Evolutionary conservation across 768 basidiomycete genomes (phyloP), one percentile per base, ranked within the genome.

Genomic region (Termitomyces bulborhizus): DNA sequence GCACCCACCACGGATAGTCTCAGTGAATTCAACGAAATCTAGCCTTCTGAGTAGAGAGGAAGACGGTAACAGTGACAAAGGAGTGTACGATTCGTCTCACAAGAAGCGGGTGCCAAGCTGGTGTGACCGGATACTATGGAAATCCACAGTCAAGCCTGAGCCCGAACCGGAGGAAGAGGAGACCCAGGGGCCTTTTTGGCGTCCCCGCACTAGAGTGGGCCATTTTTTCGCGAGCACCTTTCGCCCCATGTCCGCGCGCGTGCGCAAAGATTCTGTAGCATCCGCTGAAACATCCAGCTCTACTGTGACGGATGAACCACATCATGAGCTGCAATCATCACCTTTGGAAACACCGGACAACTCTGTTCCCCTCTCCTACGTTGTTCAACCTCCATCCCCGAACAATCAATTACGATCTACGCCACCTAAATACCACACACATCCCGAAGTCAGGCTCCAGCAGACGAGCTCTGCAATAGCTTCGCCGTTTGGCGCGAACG

Each of bases 41-140:
- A 72, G 68, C 52, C 60, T 68, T n/a, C 62, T 59, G 7, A 68
- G 71, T 49, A 77, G 78, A 36, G 68, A 70, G 29, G 69, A 71
- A 4, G 69, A 72, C 27, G 69, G 71, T 34, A 67, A 69, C 1
- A 77, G 15, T 32, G 80, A 81, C 41, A 78, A 76, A 62, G 87
- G 85, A 16, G 83, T 88, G 3, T 92, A 91, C 63, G 90, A 93
- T 68, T 84, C 86, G 27, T 92, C 90, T 9, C 74, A 81, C 62
- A 92, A 93, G 68, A 80, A 83, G 62, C 84, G 90, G 18, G 90
- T 92, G 26, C 90, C 90, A 5, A 90, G 89, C 67, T 92, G 90
- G 90, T 93, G 90, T 63, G 90, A 93, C 66, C 83, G 90, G 18
- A 88, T 93, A 44, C 69, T 93, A 4, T 92, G 84, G 84, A 93